phyloP scores from a whole-genome alignment of 2,329 filamentous ascomycete genomes.

The Ascosphaera apis region DNA sequence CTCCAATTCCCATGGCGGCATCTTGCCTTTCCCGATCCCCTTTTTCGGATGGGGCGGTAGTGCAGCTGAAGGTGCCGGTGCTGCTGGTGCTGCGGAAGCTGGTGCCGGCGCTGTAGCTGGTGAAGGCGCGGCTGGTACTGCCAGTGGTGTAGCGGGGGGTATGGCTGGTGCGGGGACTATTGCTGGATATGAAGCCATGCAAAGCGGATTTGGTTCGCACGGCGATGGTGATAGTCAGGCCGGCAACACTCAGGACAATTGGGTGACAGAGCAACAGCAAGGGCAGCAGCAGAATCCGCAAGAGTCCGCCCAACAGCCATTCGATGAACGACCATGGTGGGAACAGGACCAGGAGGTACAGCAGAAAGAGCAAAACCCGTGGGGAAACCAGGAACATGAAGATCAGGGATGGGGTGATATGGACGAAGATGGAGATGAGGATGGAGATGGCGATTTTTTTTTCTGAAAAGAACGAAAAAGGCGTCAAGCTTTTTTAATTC shows the following conservation, averaged over 20 bases:
- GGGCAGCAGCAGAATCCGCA: not conserved
- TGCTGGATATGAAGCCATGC: constrained; percentile 41
- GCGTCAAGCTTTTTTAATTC: too few relatives aligned
- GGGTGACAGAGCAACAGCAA: constrained; percentile 3
- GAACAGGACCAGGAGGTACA: not conserved
- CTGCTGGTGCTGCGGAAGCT: constrained; percentile 10
- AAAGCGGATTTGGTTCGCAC: constrained; percentile 22
- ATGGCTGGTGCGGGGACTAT: constrained; percentile 34
- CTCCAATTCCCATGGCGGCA: constrained; percentile 21
- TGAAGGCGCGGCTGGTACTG: constrained; percentile 13
- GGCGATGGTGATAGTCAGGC: constrained; percentile 2
- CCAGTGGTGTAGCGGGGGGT: constrained; percentile 7
- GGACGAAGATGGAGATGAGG: not conserved
- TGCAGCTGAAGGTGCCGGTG: constrained; percentile 15
- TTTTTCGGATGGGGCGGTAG: constrained; percentile 23
- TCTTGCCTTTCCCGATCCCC: constrained; percentile 30
- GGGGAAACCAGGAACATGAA: not conserved
- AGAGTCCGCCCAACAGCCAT: not conserved
- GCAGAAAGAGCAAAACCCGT: not conserved
- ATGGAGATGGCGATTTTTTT: not conserved
- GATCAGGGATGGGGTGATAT: not conserved
- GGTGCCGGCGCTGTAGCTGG: constrained; percentile 19
- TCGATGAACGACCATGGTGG: not conserved
- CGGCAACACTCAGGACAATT: constrained; percentile 4
- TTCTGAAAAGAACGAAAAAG: too few relatives aligned